These are phyloP conservation scores for Hypoxylon crocopeplum DNA, from an alignment of 495 filamentous ascomycete genomes.

Conservation along the genomic window DNA sequence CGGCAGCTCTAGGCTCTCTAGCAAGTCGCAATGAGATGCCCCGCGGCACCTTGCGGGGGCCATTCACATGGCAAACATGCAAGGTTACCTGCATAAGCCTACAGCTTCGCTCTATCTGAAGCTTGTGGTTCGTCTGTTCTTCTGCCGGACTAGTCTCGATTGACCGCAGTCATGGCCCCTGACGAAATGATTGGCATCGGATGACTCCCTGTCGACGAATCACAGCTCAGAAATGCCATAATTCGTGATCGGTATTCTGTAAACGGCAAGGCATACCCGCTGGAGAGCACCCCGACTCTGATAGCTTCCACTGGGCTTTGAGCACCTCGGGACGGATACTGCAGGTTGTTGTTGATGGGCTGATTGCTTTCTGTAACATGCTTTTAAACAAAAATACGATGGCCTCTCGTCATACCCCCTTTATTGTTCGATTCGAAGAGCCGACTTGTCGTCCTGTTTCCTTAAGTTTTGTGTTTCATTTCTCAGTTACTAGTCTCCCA, in stretches of 20 bases:
- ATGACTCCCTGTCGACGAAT: conserved; percentile 43
- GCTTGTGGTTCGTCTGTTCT: conserved; percentile 35
- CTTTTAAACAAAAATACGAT: conserved; percentile 32
- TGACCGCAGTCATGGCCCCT: conserved; percentile 16
- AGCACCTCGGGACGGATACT: conserved; percentile 12
- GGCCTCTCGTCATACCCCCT: conserved; percentile 21
- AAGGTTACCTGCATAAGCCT: conserved; percentile 38
- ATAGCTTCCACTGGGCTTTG: conserved; percentile 30
- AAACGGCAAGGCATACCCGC: conserved; percentile 54
- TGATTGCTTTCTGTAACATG: conserved; percentile 28
- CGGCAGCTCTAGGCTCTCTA: conserved; percentile 21
- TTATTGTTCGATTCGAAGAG: conserved; percentile 15
- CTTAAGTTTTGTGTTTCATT: conserved; percentile 13
- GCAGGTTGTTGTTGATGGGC: conserved; percentile 22
- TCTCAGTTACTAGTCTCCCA: conserved; percentile 10
- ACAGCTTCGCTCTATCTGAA: conserved; percentile 28
- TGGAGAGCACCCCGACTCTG: conserved; percentile 24
- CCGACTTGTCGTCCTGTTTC: conserved; percentile 16
- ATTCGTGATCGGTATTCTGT: conserved; percentile 40
- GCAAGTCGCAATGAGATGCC: conserved; percentile 5
- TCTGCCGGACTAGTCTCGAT: conserved; percentile 24
- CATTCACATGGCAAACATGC: conserved; percentile 36
- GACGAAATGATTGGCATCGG: conserved; percentile 34
- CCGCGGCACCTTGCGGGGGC: conserved; percentile 27
- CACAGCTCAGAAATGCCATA: conserved; percentile 30